phyloP scores from a whole-genome alignment of 306 rosid species.

The Corylus heterophylla region DNA sequence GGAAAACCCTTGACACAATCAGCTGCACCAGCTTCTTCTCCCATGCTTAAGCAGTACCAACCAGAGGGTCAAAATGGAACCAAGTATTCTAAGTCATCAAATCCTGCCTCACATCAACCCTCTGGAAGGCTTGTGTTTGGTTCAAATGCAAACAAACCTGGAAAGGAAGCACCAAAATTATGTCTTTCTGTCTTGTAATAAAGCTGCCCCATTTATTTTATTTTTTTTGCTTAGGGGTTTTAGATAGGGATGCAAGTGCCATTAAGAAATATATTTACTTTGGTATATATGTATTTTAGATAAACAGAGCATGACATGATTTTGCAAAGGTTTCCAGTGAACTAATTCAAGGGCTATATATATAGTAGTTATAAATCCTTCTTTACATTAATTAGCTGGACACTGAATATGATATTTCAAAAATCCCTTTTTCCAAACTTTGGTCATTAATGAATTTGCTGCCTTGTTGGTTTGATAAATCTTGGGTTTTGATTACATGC shows the following conservation, averaged over 20 bases:
- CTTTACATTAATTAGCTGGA: background rate
- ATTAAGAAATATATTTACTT: background rate
- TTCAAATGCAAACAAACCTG: conserved; percentile 28
- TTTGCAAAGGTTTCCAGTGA: background rate
- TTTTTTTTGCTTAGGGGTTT: too few relatives aligned
- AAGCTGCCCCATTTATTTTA: background rate
- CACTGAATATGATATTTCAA: background rate
- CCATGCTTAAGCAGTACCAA: conserved; percentile 28
- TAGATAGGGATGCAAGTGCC: too few relatives aligned
- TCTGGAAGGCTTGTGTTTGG: conserved; percentile 61
- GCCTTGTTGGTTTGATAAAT: conserved; percentile 20
- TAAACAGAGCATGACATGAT: background rate
- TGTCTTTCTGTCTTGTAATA: background rate
- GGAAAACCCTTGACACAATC: conserved; percentile 43
- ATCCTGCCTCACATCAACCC: conserved; percentile 15
- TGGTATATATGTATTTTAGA: background rate
- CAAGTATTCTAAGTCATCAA: conserved; percentile 31
- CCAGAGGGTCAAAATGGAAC: conserved; percentile 24
- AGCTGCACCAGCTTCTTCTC: conserved; percentile 31
- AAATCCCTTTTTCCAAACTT: background rate
- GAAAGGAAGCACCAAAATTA: conserved; percentile 39
- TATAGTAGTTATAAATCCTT: background rate
- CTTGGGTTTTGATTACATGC: too few relatives aligned
- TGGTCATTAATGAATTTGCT: too few relatives aligned
- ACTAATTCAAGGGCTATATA: background rate